phyloP scores from a whole-genome alignment of 2,329 filamentous ascomycete genomes.

The Fusarium falciforme region DNA sequence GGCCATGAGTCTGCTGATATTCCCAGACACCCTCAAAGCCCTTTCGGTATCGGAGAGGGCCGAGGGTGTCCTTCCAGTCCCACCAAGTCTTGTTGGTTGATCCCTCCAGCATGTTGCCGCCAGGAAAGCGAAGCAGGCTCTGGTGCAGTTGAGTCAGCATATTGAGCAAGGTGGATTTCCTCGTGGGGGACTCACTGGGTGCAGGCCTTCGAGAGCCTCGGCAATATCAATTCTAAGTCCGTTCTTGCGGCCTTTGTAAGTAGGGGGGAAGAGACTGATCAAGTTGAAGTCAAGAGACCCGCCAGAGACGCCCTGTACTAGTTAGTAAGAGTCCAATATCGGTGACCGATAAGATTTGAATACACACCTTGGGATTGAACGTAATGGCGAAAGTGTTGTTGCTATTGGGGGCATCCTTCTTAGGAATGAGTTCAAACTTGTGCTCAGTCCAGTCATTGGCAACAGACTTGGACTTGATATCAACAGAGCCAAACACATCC shows the following conservation, averaged over 20 bases:
- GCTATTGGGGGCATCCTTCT: slow-evolving; percentile 59
- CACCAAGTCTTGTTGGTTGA: slow-evolving; percentile 56
- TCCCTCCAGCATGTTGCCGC: slow-evolving; percentile 71
- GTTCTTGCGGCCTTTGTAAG: slow-evolving; percentile 68
- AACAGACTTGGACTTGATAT: slow-evolving; percentile 57
- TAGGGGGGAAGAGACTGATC: slow-evolving; percentile 70
- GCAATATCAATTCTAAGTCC: slow-evolving; percentile 68
- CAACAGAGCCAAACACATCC: slow-evolving; percentile 58
- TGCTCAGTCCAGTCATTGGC: slow-evolving; percentile 64
- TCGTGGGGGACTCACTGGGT: slow-evolving; percentile 53
- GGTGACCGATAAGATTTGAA: fast-evolving
- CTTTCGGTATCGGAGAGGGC: slow-evolving; percentile 64
- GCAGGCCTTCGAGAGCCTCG: slow-evolving; percentile 62
- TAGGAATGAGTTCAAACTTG: slow-evolving; percentile 56
- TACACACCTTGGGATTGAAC: slow-evolving; percentile 55
- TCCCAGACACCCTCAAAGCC: slow-evolving; percentile 68
- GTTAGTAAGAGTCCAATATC: background rate
- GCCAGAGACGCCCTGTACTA: slow-evolving; percentile 47
- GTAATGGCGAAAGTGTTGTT: slow-evolving; percentile 68
- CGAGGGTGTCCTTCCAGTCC: slow-evolving; percentile 66
- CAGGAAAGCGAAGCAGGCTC: slow-evolving; percentile 73
- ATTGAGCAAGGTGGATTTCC: fast-evolving
- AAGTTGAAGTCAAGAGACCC: slow-evolving; percentile 66
- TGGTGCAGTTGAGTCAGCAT: slow-evolving; percentile 4
- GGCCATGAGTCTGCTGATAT: slow-evolving; percentile 71